Conservation (phyloP, 495 filamentous ascomycete genomes). For the Bathelium albidoporum region DNA sequence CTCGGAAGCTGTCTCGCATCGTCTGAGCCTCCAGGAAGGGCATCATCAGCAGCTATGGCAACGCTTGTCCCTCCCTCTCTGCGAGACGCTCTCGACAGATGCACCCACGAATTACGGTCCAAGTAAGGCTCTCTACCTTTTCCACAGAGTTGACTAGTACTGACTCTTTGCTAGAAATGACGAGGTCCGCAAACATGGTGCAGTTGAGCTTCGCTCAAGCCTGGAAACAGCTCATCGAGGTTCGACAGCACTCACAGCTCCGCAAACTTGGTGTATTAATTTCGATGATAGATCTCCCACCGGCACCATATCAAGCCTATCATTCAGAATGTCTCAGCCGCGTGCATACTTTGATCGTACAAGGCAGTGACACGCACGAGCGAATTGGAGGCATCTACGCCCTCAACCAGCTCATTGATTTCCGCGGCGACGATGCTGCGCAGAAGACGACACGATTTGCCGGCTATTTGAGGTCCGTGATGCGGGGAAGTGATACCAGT, state of each 20-base stretch:
- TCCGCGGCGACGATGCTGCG: conserved; percentile 87
- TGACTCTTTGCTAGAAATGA: conserved; percentile 18
- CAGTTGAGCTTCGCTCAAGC: conserved; percentile 18
- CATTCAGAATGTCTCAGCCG: conserved; percentile 68
- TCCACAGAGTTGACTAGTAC: background rate
- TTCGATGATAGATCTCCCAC: conserved; percentile 52
- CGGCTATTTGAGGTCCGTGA: conserved; percentile 73
- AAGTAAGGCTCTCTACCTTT: background rate
- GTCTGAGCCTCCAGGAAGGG: background rate
- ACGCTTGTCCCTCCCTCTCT: background rate
- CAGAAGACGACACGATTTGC: conserved; percentile 91
- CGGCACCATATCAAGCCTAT: conserved; percentile 67
- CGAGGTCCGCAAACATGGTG: conserved; percentile 22
- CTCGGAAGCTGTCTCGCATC: conserved; percentile 2
- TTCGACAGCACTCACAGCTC: conserved; percentile 1
- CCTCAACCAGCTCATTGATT: conserved; percentile 85
- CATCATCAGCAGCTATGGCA: background rate
- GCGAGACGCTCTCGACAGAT: background rate
- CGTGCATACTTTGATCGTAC: conserved; percentile 62
- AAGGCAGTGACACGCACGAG: conserved; percentile 75
- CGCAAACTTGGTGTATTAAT: conserved; percentile 11
- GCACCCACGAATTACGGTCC: background rate
- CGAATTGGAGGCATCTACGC: conserved; percentile 84
- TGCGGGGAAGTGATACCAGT: conserved; percentile 77
- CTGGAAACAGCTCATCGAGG: conserved; percentile 27